Base-by-base conservation (phyloP, 257 asterid species). In the Salvia rosmarinus region DNA sequence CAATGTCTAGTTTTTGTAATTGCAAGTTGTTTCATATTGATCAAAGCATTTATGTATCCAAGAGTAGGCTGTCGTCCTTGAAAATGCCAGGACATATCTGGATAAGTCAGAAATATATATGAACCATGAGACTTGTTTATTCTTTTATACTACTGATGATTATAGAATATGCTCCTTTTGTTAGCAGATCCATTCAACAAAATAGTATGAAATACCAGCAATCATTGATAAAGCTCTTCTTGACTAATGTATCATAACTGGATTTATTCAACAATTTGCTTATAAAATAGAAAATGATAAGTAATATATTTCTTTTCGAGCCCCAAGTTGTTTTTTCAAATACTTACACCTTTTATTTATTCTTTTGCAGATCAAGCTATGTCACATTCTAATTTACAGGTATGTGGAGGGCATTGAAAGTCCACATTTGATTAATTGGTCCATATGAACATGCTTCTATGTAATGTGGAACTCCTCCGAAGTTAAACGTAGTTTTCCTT, bases 291-390 rank as follows among this genome's bases (percentile, higher is more conserved):
- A 43, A 28, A 17, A 17, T 4, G 39, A 43, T 23, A 1, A 6
- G 35, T 16, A 23, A 13, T 35, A 28, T 30, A 32, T 23, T 21
- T 71, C 10, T 20, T 28, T 21, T 47, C 30, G 14, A 28, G 54
- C 16, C 44, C 9, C 1, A 12, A 16, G 51, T 51, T 60, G 28
- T 57, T 60, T 55, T 1, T 68, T 73, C 28, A 34, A 21, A 10
- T 35, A 30, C 46, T 44, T 14, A 75, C 34, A 9, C 30, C 28
- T 28, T 35, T 49, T 1, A 34, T 70, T 32, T 34, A 16, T 52
- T 54, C 30, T 58, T 58, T 49, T 73, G 80, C 88, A 85, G 90
- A 75, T 77, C 88, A 73, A 66, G 76, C 73, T 50, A 60, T 57
- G 62, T 68, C 88, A 11, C 85, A 25, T 62, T 71, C 49, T 70